A percentile compares a stretch with the other conserved stretches of the same genome.
Evolutionary conservation across 495 filamentous ascomycete species (phyloP).

Genomic region (Pseudoneurospora amorphoporcata): DNA sequence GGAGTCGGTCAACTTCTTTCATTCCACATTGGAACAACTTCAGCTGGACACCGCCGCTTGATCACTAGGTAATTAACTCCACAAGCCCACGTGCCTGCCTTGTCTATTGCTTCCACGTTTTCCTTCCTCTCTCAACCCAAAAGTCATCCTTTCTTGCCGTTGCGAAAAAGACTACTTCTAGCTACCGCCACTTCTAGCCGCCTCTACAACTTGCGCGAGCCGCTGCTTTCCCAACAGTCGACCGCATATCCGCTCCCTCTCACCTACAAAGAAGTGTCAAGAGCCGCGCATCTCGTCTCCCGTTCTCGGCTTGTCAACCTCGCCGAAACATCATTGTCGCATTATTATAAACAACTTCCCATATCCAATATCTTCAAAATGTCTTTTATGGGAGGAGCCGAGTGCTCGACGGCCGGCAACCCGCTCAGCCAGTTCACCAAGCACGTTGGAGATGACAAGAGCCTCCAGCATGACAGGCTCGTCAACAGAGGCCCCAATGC

Average conservation of each 20-base stretch:
- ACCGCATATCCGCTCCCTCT: neutral
- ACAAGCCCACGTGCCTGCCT: neutral
- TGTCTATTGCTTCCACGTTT: neutral
- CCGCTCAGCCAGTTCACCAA: conserved; percentile 95
- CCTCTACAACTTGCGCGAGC: neutral
- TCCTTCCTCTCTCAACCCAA: neutral
- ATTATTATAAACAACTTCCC: neutral
- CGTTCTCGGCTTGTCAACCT: neutral
- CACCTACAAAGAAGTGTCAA: neutral
- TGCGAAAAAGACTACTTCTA: neutral
- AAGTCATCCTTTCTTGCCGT: neutral
- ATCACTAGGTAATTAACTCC: neutral
- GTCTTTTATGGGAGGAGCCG: conserved; percentile 91
- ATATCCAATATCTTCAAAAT: conserved; percentile 34
- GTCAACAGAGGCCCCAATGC: conserved; percentile 54
- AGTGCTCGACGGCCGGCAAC: conserved; percentile 94
- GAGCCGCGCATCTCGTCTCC: neutral
- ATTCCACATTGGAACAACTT: neutral
- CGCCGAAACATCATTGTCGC: neutral
- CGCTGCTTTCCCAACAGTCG: neutral
- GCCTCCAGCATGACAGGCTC: conserved; percentile 79
- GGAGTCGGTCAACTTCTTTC: neutral
- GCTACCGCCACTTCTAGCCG: neutral
- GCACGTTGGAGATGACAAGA: conserved; percentile 89
- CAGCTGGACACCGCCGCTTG: neutral